Base-by-base conservation (phyloP, 148 eudicot genomes). In the Talinum fruticosum region DNA sequence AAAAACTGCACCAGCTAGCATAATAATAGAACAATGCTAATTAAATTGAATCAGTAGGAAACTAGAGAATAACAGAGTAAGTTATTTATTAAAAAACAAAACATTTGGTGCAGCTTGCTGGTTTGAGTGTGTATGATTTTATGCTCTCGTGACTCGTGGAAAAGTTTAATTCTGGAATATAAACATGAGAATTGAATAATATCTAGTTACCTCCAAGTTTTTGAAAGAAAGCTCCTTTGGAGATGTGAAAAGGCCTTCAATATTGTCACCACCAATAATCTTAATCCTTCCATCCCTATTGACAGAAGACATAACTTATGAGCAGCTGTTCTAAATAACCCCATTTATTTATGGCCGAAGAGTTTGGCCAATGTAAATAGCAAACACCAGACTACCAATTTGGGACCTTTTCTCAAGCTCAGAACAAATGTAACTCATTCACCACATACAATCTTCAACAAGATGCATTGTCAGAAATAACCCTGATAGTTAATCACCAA, bases 281-380 rank as follows among this genome's bases (percentile, higher is more conserved):
- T 96, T 96, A 78, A 96, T 96, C 89, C 93, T 85, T 78, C 99
- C 99, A 86, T 96, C 97, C 78, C 99, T 96, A 86, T 79, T 83
- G 66, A 62, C 81, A 69, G 53, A 38, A 84, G 8, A 80, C 24
- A 83, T 35, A 68, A 49, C 72, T 29, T 18, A 44, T 26, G 24
- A 77, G n/a, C 54, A 66, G 33, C n/a, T 10, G 51, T 3, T 38
- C 5, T 30, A 66, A 45, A 41, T 30, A 67, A 34, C 37, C 35
- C 28, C 19, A 70, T 47, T 7, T 35, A 51, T 26, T 21, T 53
- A 47, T 8, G 29, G 10, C 44, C 66, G 8, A 28, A 62, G 74
- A 69, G 10, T 16, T 66, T 44, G 44, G 21, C 15, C 44, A 59
- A 54, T 30, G 15, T 24, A 16, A 19, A 35, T 49, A 41, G n/a